Base-by-base conservation (phyloP, 495 filamentous ascomycete species). In the Aspergillus kassunensis region DNA sequence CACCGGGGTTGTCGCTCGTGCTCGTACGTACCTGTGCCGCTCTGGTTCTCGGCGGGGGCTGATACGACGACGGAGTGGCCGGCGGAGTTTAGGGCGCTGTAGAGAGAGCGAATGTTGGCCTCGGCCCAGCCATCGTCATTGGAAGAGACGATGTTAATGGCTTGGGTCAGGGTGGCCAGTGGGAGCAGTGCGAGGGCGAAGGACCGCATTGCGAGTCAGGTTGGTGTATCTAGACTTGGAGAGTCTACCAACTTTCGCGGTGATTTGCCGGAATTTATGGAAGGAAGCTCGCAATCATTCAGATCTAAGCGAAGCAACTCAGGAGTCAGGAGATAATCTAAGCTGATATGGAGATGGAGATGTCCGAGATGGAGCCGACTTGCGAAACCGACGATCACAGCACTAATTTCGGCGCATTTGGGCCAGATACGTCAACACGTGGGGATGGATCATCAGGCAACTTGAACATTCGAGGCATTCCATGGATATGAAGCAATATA, bases 81-180 rank as follows among this genome's bases (percentile, higher is more conserved):
- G 0, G 77, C 74, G 0, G 53, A 62, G 2, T 62, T 69, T 7
- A 88, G 68, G 1, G 74, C 62, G 44, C 78, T 59, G 64, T 79
- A 80, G 36, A 86, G 66, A 1, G 70, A 65, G 13, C 85, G 75
- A 27, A 83, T 72, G 55, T 88, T 87, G 13, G 74, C 76, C 58
- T 86, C 84, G 3, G 83, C 85, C 84, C 84, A 88, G 18, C 85
- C 84, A 67, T 88, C 85, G 55, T 87, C 85, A 57, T 88, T 87
- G 43, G 79, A 80, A 23, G 81, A 81, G 42, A 88, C 63, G 56
- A 86, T 80, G 51, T 82, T 83, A 24, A 75, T 65, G 18, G 71
- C 77, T 2, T 61, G 53, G 19, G 60, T 39, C 29, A 63, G 45
- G 12, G 61, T 52, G 8, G 60, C 44, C 29, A 63, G 45, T 13